A percentile compares a stretch with the other conserved stretches of the same genome.
phyloP scores from a whole-genome alignment of 2,329 filamentous ascomycete species.

The Nothophaeocryptopus gaeumannii region DNA sequence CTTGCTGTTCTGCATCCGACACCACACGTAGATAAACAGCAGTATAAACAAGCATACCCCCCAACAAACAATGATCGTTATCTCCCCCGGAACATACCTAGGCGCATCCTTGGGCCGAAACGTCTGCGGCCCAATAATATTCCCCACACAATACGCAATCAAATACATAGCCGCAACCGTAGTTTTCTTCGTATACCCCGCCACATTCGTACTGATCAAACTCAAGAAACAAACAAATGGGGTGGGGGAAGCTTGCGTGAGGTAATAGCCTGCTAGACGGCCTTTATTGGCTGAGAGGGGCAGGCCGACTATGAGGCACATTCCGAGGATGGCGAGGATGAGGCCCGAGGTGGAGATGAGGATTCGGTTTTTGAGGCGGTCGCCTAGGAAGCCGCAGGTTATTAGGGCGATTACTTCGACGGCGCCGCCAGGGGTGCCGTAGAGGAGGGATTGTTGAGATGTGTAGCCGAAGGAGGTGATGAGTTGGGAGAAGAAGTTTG shows the following conservation, averaged over 20 bases:
- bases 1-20: constrained; percentile 55
- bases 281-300: constrained; percentile 58
- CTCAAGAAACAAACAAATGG: constrained; percentile 63
- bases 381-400: constrained; percentile 55
- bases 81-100: constrained; percentile 61
- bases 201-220: constrained; percentile 61
- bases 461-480: constrained; percentile 66
- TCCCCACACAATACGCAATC: constrained; percentile 52
- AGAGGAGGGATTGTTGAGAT: constrained; percentile 59
- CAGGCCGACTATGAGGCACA: constrained; percentile 63
- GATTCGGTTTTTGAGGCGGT: constrained; percentile 56
- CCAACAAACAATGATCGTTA: constrained; percentile 62
- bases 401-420: constrained; percentile 62
- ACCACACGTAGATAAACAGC: constrained; percentile 63
- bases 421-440: constrained; percentile 64
- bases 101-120: constrained; percentile 58
- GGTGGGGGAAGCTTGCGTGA: constrained; percentile 59
- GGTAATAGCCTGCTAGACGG: constrained; percentile 62
- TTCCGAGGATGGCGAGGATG: constrained; percentile 55
- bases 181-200: constrained; percentile 59
- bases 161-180: constrained; percentile 56
- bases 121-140: constrained; percentile 47
- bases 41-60: constrained; percentile 54
- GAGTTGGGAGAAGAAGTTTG: constrained; percentile 61
- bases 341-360: constrained; percentile 55